Evolutionary conservation across 1,284 basidiomycete genomes (phyloP), one percentile per base, ranked within the genome.

Genomic region (Ceratobasidium sp.): DNA sequence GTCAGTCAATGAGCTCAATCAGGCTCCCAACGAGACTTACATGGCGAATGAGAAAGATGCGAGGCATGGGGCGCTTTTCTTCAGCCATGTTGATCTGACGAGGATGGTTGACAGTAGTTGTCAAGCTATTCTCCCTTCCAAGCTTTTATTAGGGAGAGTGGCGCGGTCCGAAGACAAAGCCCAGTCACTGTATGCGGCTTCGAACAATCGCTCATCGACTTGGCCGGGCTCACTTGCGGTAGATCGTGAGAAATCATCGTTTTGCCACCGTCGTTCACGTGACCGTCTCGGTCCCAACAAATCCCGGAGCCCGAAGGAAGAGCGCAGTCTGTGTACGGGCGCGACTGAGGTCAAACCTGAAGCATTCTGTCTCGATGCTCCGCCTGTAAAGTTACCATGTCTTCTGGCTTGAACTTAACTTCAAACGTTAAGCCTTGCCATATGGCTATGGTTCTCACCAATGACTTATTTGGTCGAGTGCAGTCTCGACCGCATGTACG

Each of bases 41-140:
- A 82, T 95, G 94, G 77, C 93, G 89, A 79, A 95, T 86, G 69
- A 94, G 83, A 82, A 94, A 91, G 68, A 95, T 83, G 71, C 94
- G 89, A 58, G 94, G 94, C 83, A 90, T 89, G 67, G 89, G 90
- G 77, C 87, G 76, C 13, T 76, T 60, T 73, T 60, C 42, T 73
- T 73, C 54, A 51, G 68, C 37, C 68, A 73, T 73, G 37, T 4
- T 73, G 51, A 37, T 20, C 23, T 28, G 23, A 4, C 23, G 15
- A 53, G 49, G 67, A 39, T 45, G 31, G 53, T 54, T 23, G 42
- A 47, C 39, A 17, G 35, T 33, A 42, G 61, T 35, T 64, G 61
- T 31, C 61, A 64, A 64, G 31, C 23, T 47, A 33, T 15, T 20
- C 33, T 47, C 39, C 35, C 51, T 39, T 4, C 17, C 49, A 53